Evolutionary conservation across 1,284 basidiomycete species (phyloP).

Genomic region (Mycena sp.): DNA sequence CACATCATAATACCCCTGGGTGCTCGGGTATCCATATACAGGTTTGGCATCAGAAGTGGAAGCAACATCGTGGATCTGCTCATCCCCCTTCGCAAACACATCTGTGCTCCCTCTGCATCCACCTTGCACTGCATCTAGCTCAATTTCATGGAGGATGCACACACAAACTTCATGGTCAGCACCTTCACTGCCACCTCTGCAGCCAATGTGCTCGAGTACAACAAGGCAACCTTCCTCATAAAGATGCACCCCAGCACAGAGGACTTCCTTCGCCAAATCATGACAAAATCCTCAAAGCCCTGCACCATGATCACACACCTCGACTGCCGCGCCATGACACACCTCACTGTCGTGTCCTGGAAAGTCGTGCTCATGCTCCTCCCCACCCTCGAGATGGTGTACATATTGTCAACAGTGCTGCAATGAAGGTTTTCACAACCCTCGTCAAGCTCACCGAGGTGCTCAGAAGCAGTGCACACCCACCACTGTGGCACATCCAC

Average conservation of each 20-base stretch:
- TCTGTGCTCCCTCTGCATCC: background rate
- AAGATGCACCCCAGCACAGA: conserved; percentile 13
- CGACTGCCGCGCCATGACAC: background rate
- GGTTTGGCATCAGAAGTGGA: background rate
- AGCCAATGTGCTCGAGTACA: background rate
- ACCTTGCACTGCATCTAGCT: background rate
- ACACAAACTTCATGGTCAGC: background rate
- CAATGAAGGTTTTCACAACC: background rate
- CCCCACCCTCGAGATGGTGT: conserved; percentile 15
- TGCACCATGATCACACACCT: conserved; percentile 16
- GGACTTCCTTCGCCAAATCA: conserved; percentile 7
- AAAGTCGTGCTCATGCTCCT: conserved; percentile 6
- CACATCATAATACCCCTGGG: background rate
- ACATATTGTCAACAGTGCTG: background rate
- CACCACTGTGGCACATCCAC: background rate
- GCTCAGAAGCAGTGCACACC: background rate
- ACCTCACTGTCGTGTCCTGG: conserved; percentile 5
- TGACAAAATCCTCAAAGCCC: conserved; percentile 18
- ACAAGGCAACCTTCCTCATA: background rate
- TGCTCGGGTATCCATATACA: background rate
- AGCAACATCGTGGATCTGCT: background rate
- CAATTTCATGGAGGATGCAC: background rate
- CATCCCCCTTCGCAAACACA: conserved; percentile 3
- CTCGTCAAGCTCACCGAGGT: background rate
- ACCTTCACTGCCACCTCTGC: background rate